Evolutionary conservation across 441 rosid genomes (phyloP), one percentile per base, ranked within the genome.

Genomic region (Euphorbia celastroides): DNA sequence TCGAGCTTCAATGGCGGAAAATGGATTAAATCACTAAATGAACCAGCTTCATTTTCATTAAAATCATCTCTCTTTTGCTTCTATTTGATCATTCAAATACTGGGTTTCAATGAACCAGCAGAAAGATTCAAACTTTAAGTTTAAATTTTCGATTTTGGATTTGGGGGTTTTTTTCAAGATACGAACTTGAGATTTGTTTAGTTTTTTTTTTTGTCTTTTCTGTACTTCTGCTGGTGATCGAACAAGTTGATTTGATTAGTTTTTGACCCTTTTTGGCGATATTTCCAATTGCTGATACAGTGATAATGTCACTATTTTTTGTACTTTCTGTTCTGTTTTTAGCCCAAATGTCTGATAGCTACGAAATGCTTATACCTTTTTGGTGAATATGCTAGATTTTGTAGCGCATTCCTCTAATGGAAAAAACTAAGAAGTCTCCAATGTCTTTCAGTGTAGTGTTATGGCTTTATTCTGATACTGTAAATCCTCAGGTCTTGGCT

Each of bases 401-500:
- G 28, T 54, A 23, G 31, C n/a, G 51, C 51, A 16, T 46, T 46
- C 51, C n/a, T 46, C 51, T 2, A 9, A 46, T 13, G 48, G 48
- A 42, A 42, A 42, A 6, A 42, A 42, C 5, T 46, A 16, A 4
- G 16, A 16, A 4, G 16, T 42, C 48, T 11, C 20, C 20, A 46
- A 46, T 46, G 51, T 46, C 17, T 10, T 42, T 42, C 48, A 42
- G 9, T 42, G 48, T 42, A 3, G 41, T 34, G 38, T 17, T 65
- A 61, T 20, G 41, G 23, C 34, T 30, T 9, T 26, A 28, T 30
- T 7, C 4, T 70, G 60, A 31, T 23, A 36, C 30, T 30, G 38
- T 52, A 22, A 20, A 52, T 22, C 58, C 62, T 79, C 85, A 93
- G 99, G 85, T 81, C 80, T 70, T 95, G 95, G 98, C 78, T 92